Base-by-base conservation (phyloP, 371 early-diverging fungal genomes). In the Gilbertella persicaria region DNA sequence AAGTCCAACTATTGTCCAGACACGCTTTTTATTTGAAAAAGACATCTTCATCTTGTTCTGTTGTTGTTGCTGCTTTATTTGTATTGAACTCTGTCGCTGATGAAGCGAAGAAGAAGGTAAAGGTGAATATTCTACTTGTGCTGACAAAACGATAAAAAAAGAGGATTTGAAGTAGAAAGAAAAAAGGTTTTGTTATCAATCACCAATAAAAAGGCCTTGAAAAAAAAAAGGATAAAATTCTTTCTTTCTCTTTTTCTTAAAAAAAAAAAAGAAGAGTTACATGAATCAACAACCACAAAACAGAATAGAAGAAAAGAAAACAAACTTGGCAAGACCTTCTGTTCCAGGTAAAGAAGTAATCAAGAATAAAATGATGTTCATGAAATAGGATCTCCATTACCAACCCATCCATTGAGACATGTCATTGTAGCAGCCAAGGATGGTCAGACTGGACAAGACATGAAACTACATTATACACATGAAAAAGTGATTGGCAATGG, bases 401-500 rank as follows among this genome's bases (percentile, higher is more conserved):
- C 57, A 24, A 51, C 53, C 20, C 28, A 26, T 17, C 39, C 48
- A 47, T 21, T 52, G 12, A 51, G 62, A 14, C 62, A 62, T 55
- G 57, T 62, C 7, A 19, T 56, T 42, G 89, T 88, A 7, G 69
- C 75, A 40, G 94, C 96, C 2, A 91, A 85, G 61, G 90, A 91
- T 52, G 95, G 94, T 53, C 80, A 82, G 58, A 84, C 90, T n/a
- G 93, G 92, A 40, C 86, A 90, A 55, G 82, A 88, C 28, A 71
- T 83, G 39, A 90, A 93, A 57, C 85, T 96, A n/a, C 78, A 85
- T 24, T 96, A 94, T 71, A 89, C 92, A 10, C 90, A 91, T 63
- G 88, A 84, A 70, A 92, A 91, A 63, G 88, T 93, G 29, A 79
- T 95, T 45, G 97, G 97, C 37, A 95, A 94, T 66, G 97, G 97